Conservation (phyloP, 805 yeast genomes). For the Tetrapisispora pingtungensis region DNA sequence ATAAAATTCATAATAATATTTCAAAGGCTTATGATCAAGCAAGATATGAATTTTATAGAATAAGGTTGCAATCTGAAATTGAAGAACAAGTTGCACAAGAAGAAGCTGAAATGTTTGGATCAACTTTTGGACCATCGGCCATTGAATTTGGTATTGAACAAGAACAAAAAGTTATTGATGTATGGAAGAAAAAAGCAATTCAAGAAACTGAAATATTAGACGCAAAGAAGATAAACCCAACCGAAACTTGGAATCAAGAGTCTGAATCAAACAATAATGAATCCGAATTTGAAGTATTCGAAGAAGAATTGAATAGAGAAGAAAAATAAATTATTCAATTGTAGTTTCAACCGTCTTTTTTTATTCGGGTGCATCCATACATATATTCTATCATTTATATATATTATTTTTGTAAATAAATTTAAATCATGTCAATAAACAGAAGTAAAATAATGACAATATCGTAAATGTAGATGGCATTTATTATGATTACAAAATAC, state of each 20-base stretch:
- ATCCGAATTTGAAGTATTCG: background rate
- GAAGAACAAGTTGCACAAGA: conserved; percentile 64
- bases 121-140: conserved; percentile 52
- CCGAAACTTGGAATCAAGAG: conserved; percentile 20
- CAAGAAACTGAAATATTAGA: conserved; percentile 48
- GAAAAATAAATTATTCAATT: background rate
- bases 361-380: no score
- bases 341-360: no score
- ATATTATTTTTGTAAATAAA: background rate
- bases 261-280: background rate
- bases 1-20: conserved; percentile 27
- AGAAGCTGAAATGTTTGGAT: conserved; percentile 80
- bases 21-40: conserved; percentile 76
- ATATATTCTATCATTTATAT: no score
- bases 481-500: no score
- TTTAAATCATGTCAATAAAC: background rate
- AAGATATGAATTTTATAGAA: conserved; percentile 75
- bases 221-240: conserved; percentile 35
- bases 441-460: no score
- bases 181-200: conserved; percentile 65
- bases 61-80: conserved; percentile 76
- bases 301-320: background rate
- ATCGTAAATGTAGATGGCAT: no score
- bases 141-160: conserved; percentile 57
- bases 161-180: conserved; percentile 61